Evolutionary conservation across 768 basidiomycete species (phyloP).

Genomic region (Boletellus ananas): DNA sequence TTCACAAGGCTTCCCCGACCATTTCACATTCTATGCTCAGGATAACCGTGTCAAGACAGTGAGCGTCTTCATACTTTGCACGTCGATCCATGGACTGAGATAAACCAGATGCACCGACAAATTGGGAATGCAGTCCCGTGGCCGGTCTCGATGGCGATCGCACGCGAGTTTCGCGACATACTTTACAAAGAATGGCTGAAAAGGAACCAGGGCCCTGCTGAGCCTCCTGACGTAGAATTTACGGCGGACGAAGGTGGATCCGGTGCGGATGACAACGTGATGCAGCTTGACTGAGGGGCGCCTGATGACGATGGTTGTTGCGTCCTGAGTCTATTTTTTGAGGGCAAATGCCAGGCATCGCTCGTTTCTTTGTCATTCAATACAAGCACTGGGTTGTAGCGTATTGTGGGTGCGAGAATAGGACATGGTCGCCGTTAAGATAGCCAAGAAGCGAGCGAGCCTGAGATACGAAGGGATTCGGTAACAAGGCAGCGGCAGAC

Average conservation of each 20-base stretch:
- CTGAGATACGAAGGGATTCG: background rate
- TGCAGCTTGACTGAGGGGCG: constrained; percentile 30
- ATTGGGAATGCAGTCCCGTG: constrained; percentile 81
- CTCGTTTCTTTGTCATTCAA: too few species aligned
- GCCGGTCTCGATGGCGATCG: constrained; percentile 60
- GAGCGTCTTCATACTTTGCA: constrained; percentile 20
- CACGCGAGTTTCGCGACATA: constrained; percentile 53
- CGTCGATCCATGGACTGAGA: background rate
- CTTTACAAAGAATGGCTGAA: constrained; percentile 51
- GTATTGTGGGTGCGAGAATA: too few species aligned
- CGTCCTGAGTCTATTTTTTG: too few species aligned
- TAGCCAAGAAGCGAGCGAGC: too few species aligned
- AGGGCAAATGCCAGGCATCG: too few species aligned
- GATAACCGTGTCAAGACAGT: constrained; percentile 58
- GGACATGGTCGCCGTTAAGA: too few species aligned
- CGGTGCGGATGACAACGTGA: constrained; percentile 13
- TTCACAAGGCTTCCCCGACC: constrained; percentile 79
- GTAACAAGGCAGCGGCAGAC: background rate
- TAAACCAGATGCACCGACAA: constrained; percentile 66
- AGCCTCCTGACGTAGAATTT: constrained; percentile 32
- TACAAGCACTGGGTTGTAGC: too few species aligned
- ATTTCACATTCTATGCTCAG: constrained; percentile 57
- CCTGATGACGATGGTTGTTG: background rate
- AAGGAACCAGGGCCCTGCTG: constrained; percentile 17
- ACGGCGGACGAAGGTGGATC: background rate